These are phyloP conservation scores for Tuber melanosporum DNA, from an alignment of 495 filamentous ascomycete genomes.

Conservation along the genomic window DNA sequence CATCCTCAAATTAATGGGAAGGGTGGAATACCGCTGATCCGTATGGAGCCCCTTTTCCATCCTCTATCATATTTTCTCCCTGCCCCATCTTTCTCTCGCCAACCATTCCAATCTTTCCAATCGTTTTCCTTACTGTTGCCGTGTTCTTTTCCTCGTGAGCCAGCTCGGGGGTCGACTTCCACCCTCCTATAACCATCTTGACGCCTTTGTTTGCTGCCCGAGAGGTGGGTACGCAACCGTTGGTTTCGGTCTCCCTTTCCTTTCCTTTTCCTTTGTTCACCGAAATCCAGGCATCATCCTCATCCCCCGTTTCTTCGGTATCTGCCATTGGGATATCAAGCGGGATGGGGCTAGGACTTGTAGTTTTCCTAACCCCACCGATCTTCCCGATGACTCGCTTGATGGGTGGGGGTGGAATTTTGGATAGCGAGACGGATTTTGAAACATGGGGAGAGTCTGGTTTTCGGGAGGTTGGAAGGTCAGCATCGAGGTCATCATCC, in stretches of 20 bases:
- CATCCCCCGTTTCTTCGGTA: constrained; percentile 29
- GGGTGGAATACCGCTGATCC: constrained; percentile 7
- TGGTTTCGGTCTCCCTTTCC: neutral
- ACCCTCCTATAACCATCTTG: constrained; percentile 46
- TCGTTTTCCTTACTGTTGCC: constrained; percentile 53
- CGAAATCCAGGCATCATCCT: constrained; percentile 17
- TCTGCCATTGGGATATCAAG: constrained; percentile 1
- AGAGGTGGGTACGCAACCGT: neutral
- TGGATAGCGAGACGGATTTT: neutral
- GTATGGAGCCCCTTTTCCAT: neutral
- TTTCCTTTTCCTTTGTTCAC: constrained; percentile 15
- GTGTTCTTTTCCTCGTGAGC: constrained; percentile 16
- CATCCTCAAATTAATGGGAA: constrained; percentile 5
- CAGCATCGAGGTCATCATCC: constrained; percentile 40
- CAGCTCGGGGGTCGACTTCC: constrained; percentile 34
- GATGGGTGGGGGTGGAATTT: constrained; percentile 7
- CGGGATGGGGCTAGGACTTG: neutral
- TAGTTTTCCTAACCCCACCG: neutral
- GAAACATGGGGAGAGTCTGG: constrained; percentile 9
- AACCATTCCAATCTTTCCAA: constrained; percentile 57
- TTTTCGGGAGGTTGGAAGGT: constrained; percentile 23
- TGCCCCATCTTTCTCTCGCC: constrained; percentile 72
- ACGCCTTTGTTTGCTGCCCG: constrained; percentile 37
- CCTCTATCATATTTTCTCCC: constrained; percentile 13
- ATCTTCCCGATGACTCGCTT: constrained; percentile 7